Base-by-base conservation (phyloP, 371 early-diverging fungal species). In the Cladochytrium tenue region DNA sequence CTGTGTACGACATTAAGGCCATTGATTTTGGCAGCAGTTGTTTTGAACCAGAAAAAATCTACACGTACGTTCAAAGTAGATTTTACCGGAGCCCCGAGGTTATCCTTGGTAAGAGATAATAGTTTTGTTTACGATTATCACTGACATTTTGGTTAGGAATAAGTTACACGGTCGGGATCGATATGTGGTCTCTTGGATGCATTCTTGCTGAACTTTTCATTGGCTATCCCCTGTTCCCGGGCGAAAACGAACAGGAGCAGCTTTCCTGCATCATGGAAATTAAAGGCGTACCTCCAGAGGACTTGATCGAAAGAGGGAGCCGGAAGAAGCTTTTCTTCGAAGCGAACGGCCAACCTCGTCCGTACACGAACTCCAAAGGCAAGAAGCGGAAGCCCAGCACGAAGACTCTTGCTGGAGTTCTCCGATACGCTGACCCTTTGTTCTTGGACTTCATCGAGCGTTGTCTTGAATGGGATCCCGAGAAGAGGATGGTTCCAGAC, bases 111-210 rank as follows among this genome's bases (percentile, higher is more conserved):
- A 43, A 43, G 43, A 43, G 43, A 7, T 20, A 7, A 13, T 7
- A 53, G 5, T 20, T 53, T 53, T 20, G 10, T 10, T 7, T 20
- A 7, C 25, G 25, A 7, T 13, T 53, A 13, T 7, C 43, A 20
- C 43, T 43, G 20, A 43, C 43, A 7, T 2, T 36, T 60, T 13
- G 7, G 7, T 43, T 43, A 43, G 80, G 82, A 32, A 69, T 75
- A 35, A 62, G 62, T 2, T 99, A 99, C 75, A 89, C 87, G 64
- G 93, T 86, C 73, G 89, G 94, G 3, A 95, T 99, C 69, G 99
- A 99, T 77, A 96, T 99, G 89, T 99, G 99, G 99, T 92, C 92
- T 62, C 78, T 99, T 52, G 99, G 99, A 2, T 99, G 99, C 74
- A 98, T 99, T 52, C 84, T 98, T 3, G 95, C 92, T 4, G 99